Percentiles rank a stretch among this genome's conserved stretches.
These are phyloP conservation scores for Biscogniauxia sp. DNA, from an alignment of 2,329 filamentous ascomycete species.

Conservation along the genomic window DNA sequence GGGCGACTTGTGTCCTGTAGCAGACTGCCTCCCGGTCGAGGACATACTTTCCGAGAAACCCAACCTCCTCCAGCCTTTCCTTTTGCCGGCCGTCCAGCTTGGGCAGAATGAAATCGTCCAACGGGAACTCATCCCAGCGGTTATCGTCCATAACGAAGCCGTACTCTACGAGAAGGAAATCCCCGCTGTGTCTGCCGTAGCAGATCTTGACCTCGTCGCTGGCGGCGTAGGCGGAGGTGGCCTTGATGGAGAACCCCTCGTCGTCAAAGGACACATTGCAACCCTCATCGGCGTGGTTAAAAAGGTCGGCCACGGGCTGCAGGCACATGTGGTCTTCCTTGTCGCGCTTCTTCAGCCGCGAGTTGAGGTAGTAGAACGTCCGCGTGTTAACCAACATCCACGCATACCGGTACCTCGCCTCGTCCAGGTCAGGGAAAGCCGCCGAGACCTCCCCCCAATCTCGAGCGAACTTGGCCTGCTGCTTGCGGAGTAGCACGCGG, in stretches of 20 bases:
- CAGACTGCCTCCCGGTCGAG: slow-evolving; percentile 51
- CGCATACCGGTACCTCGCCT: slow-evolving; percentile 44
- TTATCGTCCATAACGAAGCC: slow-evolving; percentile 49
- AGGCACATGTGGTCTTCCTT: slow-evolving; percentile 63
- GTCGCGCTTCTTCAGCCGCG: slow-evolving; percentile 41
- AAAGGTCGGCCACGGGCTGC: slow-evolving; percentile 71
- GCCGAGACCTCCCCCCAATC: slow-evolving; percentile 47
- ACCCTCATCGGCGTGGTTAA: slow-evolving; percentile 55
- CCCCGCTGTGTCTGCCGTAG: slow-evolving; percentile 70
- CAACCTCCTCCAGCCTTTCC: slow-evolving; percentile 40
- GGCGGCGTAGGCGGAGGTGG: slow-evolving; percentile 46
- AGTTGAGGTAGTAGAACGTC: slow-evolving; percentile 57
- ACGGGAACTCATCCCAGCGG: slow-evolving; percentile 48
- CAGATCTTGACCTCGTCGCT: slow-evolving; percentile 67
- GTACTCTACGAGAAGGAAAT: slow-evolving; percentile 70
- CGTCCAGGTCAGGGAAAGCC: slow-evolving; percentile 38
- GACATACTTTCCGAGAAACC: slow-evolving; percentile 51
- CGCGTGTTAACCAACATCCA: slow-evolving; percentile 63
- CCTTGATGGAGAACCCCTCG: slow-evolving; percentile 53
- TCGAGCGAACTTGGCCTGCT: slow-evolving; percentile 49
- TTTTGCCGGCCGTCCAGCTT: slow-evolving; percentile 35
- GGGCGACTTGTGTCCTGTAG: slow-evolving; percentile 54
- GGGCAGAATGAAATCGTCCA: slow-evolving; percentile 48
- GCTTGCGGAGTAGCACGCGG: slow-evolving; percentile 48
- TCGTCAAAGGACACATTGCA: slow-evolving; percentile 52